Conservation (phyloP, 176 grass and related monocot species). For the Saccharum officinarum region DNA sequence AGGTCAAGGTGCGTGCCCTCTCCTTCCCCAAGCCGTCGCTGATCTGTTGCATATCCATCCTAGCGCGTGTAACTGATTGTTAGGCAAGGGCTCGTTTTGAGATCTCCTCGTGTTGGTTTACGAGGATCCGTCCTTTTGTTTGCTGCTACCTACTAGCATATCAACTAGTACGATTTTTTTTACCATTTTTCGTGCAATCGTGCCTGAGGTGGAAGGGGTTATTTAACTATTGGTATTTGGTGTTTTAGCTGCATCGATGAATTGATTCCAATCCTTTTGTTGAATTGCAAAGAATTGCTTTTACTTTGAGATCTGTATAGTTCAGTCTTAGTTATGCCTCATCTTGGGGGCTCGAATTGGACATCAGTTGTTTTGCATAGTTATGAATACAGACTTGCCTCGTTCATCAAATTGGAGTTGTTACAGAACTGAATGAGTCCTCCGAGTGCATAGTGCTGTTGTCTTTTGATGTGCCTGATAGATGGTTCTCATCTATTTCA, state of each 20-base stretch:
- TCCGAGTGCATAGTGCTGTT: not conserved
- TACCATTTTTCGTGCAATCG: not conserved
- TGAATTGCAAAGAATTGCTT: not conserved
- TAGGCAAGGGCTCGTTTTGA: not conserved
- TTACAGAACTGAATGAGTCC: not conserved
- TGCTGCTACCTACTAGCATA: no score
- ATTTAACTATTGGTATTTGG: not conserved
- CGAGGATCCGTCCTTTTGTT: not conserved
- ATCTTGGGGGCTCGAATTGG: not conserved
- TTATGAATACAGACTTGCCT: not conserved
- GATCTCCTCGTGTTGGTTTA: not conserved
- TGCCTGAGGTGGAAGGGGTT: not conserved
- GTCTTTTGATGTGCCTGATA: not conserved
- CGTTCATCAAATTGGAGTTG: not conserved
- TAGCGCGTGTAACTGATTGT: not conserved
- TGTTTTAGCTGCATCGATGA: not conserved
- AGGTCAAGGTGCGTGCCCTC: constrained; percentile 30
- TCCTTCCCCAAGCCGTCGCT: not conserved
- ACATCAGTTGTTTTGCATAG: not conserved
- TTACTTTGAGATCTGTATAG: not conserved
- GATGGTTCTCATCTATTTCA: not conserved
- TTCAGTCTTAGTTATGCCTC: not conserved
- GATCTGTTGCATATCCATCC: not conserved
- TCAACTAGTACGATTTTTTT: not conserved
- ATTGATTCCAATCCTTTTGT: not conserved